Percentiles rank a stretch among this genome's conserved stretches.
Conservation (phyloP, 2,329 filamentous ascomycete species). For the Cercospora citrullina region DNA sequence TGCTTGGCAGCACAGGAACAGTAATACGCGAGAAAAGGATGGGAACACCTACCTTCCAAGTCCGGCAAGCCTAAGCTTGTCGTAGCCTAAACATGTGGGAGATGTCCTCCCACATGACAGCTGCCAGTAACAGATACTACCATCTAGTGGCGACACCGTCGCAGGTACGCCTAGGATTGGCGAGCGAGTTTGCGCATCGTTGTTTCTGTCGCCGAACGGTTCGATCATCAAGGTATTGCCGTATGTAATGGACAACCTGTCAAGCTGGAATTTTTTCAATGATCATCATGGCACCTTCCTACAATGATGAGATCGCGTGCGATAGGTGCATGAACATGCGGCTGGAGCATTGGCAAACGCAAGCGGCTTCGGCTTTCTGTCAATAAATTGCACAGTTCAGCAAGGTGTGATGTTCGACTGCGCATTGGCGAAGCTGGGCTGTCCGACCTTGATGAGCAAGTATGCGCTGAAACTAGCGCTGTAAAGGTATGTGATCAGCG, state of each 20-base stretch:
- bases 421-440: conserved; percentile 9
- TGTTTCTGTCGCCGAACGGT: background rate
- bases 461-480: conserved; percentile 5
- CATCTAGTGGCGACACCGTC: conserved; percentile 5
- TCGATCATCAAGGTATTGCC: conserved; percentile 14
- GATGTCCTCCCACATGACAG: background rate
- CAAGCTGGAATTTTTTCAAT: background rate
- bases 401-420: background rate
- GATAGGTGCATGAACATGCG: background rate
- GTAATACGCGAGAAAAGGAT: background rate
- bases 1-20: background rate
- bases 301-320: background rate
- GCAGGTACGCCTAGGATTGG: background rate
- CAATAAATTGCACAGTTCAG: background rate
- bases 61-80: background rate
- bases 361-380: background rate
- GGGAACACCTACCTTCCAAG: background rate
- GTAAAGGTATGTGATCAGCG: conserved; percentile 4
- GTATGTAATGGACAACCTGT: background rate
- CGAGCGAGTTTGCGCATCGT: background rate
- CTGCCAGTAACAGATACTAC: conserved; percentile 13
- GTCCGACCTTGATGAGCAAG: conserved; percentile 22
- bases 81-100: background rate
- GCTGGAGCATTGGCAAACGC: conserved; percentile 5
- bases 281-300: conserved; percentile 1